Base-by-base conservation (phyloP, 768 basidiomycete species). In the Suillus occidentalis region DNA sequence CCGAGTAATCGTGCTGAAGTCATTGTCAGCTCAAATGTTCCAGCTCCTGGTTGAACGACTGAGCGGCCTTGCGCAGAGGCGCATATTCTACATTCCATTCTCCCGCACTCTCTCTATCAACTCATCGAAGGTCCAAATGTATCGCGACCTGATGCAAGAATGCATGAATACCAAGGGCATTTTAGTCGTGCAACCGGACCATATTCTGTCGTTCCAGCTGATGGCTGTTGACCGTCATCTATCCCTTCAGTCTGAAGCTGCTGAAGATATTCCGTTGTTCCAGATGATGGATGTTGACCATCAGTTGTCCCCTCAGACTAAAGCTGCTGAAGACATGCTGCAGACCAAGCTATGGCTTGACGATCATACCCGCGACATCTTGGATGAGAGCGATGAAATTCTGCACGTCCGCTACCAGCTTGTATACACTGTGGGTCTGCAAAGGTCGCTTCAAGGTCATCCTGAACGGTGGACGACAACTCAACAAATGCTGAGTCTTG, bases 151-250 rank as follows among this genome's bases (percentile, higher is more conserved):
- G 8, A 77, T 81, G 67, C 63, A 71, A 31, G 74, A 77, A 50
- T 87, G 86, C 63, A 74, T 72, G 67, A 61, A 60, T 0, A 70
- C 71, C 25, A 71, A 76, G 10, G 85, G 86, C 0, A 68, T 87
- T n/a, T 68, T 85, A 9, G 73, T 87, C 1, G 64, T 75, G 13
- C 86, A 87, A 57, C 86, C 86, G 0, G 85, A 87, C 56, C 83
- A 87, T 36, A 73, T 85, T 13, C 75, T 87, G 4, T 86, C 86
- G 0, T 82, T 83, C 64, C 77, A 79, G 66, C 74, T 87, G 18
- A 79, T 83, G 77, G 77, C 75, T 3, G 71, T 85, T 28, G 80
- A 87, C 63, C 72, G 68, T 39, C 71, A 73, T 82, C 52, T 53
- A 18, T 14, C n/a, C 6, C 56, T 14, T 37, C 12, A 72, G 47